Percentiles rank a stretch among this genome's conserved stretches.
phyloP scores from a whole-genome alignment of 176 grass and related monocot species.

The Phoenix roebelenii region DNA sequence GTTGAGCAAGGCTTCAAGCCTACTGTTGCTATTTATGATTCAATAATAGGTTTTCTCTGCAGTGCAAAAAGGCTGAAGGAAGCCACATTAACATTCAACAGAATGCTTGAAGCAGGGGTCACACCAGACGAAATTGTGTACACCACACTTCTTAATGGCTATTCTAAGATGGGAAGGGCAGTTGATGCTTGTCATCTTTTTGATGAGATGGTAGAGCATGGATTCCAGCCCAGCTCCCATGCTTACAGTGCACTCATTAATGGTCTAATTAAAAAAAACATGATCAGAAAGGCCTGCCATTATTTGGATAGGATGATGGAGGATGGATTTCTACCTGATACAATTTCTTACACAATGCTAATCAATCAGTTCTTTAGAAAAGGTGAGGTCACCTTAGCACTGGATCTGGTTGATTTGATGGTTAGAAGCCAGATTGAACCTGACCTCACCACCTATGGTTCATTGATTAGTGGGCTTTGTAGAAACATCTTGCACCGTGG shows the following conservation, averaged over 20 bases:
- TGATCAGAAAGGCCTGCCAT: constrained; percentile 9
- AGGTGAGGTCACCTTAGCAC: constrained; percentile 10
- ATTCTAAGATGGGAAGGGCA: constrained; percentile 11
- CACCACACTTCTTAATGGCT: constrained; percentile 26
- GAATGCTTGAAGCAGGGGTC: constrained; percentile 23
- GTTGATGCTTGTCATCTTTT: constrained; percentile 15
- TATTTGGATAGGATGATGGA: constrained; percentile 36
- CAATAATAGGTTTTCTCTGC: constrained; percentile 22
- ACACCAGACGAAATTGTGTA: constrained; percentile 28
- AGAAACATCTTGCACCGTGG: constrained; percentile 13
- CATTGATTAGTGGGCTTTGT: constrained; percentile 25
- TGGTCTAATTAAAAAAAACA: constrained; percentile 27
- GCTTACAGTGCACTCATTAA: constrained; percentile 27
- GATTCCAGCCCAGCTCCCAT: constrained; percentile 23
- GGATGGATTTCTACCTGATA: constrained; percentile 29
- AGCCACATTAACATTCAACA: constrained; percentile 14
- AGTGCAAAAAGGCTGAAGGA: constrained; percentile 16
- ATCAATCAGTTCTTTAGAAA: constrained; percentile 34
- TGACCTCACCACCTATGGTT: constrained; percentile 24
- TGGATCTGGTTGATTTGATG: constrained; percentile 27
- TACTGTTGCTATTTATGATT: constrained; percentile 25
- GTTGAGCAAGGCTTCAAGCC: constrained; percentile 18
- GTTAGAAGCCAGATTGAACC: constrained; percentile 24
- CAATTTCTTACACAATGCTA: constrained; percentile 36
- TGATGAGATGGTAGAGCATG: constrained; percentile 28